phyloP scores from a whole-genome alignment of 164 flowering plant genomes.

The Stephania cephalantha region DNA sequence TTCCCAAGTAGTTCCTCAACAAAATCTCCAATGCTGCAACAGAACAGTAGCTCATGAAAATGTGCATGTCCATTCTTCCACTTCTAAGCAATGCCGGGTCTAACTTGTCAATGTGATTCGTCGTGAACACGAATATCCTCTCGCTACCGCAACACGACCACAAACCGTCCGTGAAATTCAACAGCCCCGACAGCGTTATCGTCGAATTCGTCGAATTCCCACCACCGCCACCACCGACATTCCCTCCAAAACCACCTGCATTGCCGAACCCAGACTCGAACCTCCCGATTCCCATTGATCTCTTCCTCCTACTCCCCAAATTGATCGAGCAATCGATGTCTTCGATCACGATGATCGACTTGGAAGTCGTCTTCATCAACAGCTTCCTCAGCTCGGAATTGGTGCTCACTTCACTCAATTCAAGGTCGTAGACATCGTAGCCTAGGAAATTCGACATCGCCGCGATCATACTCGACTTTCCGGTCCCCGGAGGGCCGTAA shows the following conservation, averaged over 20 bases:
- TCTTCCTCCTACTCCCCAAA: slow-evolving; percentile 35
- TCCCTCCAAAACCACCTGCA: not conserved
- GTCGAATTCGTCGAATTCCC: slow-evolving; percentile 59
- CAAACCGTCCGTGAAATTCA: slow-evolving; percentile 86
- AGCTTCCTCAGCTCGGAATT: slow-evolving; percentile 72
- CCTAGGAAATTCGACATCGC: slow-evolving; percentile 77
- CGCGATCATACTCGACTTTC: slow-evolving; percentile 86
- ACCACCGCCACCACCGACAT: not conserved
- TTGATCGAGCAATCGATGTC: slow-evolving; percentile 77
- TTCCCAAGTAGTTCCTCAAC: slow-evolving; percentile 57
- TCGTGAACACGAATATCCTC: slow-evolving; percentile 85
- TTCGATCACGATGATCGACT: slow-evolving; percentile 82
- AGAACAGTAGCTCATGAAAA: slow-evolving; percentile 64
- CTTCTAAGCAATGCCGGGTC: slow-evolving; percentile 82
- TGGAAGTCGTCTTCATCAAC: slow-evolving; percentile 67
- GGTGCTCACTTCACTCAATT: slow-evolving; percentile 56
- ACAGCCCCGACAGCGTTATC: slow-evolving; percentile 70
- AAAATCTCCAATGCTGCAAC: slow-evolving; percentile 57
- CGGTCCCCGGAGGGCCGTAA: slow-evolving; percentile 79
- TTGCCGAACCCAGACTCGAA: slow-evolving; percentile 12
- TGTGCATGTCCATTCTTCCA: slow-evolving; percentile 91
- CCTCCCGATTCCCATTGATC: slow-evolving; percentile 17
- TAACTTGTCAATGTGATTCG: slow-evolving; percentile 84
- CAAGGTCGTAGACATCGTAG: slow-evolving; percentile 75
- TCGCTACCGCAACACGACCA: slow-evolving; percentile 96